phyloP scores from a whole-genome alignment of 345 rosid genomes.

The Tarenaya hassleriana region DNA sequence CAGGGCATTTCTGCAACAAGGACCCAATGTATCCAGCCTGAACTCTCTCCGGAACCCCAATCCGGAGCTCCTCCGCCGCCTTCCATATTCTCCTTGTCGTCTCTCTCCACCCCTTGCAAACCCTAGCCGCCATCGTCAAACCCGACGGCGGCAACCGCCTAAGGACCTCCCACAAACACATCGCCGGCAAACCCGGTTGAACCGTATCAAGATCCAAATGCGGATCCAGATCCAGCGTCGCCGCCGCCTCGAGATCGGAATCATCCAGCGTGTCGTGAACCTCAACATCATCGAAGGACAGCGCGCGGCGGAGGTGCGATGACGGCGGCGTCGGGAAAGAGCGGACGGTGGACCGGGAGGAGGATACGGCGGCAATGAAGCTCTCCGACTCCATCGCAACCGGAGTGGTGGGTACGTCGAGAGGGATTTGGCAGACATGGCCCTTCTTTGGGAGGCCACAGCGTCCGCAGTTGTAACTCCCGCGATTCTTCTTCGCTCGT shows the following conservation, averaged over 20 bases:
- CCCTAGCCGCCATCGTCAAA: conserved; percentile 65
- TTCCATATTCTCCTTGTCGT: conserved; percentile 70
- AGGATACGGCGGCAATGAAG: conserved; percentile 27
- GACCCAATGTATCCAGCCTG: conserved; percentile 80
- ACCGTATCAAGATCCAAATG: conserved; percentile 23
- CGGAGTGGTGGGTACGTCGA: conserved; percentile 24
- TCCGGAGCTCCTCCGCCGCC: conserved; percentile 77
- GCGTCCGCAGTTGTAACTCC: conserved; percentile 92
- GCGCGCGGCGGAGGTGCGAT: conserved; percentile 74
- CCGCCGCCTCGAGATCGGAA: conserved; percentile 27
- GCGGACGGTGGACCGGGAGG: conserved; percentile 31
- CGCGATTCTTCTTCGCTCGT: conserved; percentile 56
- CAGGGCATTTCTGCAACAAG: conserved; percentile 70
- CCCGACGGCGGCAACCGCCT: conserved; percentile 69
- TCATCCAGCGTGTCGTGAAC: conserved; percentile 40
- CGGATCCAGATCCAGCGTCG: conserved; percentile 39
- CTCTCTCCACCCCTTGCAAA: conserved; percentile 89
- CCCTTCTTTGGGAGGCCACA: conserved; percentile 97
- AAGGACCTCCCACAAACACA: conserved; percentile 74
- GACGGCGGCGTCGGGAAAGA: conserved; percentile 30
- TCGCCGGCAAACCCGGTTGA: conserved; percentile 43
- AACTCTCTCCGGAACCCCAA: conserved; percentile 61
- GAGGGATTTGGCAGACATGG: conserved; percentile 49
- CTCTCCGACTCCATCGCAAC: conserved; percentile 25
- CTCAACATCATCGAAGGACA: conserved; percentile 74